These are phyloP conservation scores for Glutinoglossum americanum DNA, from an alignment of 495 filamentous ascomycete genomes.

Conservation along the genomic window DNA sequence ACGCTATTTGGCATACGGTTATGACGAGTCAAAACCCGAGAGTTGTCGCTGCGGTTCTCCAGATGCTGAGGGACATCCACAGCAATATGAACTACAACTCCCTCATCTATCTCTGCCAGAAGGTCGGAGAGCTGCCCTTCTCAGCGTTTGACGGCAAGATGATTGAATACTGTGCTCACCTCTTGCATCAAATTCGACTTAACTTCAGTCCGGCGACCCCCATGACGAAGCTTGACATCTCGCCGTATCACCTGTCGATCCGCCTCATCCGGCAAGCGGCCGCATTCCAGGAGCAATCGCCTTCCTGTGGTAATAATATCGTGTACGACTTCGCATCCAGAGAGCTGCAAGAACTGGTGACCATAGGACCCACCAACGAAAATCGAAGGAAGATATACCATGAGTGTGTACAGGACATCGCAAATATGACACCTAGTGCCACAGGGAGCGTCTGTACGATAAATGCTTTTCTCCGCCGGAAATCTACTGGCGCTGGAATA, in stretches of 20 bases:
- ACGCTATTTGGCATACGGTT: slow-evolving; percentile 69
- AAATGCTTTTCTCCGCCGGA: slow-evolving; percentile 31
- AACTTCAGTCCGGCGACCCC: slow-evolving; percentile 11
- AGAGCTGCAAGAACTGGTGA: slow-evolving; percentile 23
- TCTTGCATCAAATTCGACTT: slow-evolving; percentile 20
- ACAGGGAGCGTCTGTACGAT: slow-evolving; percentile 56
- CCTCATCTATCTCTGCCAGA: slow-evolving; percentile 51
- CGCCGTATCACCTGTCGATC: slow-evolving; percentile 35
- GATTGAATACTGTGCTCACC: slow-evolving; percentile 22
- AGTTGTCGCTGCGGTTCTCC: slow-evolving; percentile 54
- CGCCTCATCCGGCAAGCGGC: slow-evolving; percentile 46
- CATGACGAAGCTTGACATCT: slow-evolving; percentile 12
- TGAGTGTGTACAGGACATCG: slow-evolving; percentile 26
- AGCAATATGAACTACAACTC: slow-evolving; percentile 31
- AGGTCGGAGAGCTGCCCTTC: slow-evolving; percentile 48
- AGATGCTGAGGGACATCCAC: slow-evolving; percentile 49
- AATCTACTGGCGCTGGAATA: slow-evolving; percentile 16
- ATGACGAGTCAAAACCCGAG: slow-evolving; percentile 67
- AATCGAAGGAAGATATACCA: slow-evolving; percentile 20
- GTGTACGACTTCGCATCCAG: slow-evolving; percentile 34
- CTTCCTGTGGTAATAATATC: slow-evolving; percentile 17
- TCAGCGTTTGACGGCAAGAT: slow-evolving; percentile 32
- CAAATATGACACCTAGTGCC: slow-evolving; percentile 23
- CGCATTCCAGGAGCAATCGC: slow-evolving; percentile 17
- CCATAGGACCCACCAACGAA: slow-evolving; percentile 15